Evolutionary conservation across 2,329 filamentous ascomycete species (phyloP).

Genomic region (Microascus cirrosus): DNA sequence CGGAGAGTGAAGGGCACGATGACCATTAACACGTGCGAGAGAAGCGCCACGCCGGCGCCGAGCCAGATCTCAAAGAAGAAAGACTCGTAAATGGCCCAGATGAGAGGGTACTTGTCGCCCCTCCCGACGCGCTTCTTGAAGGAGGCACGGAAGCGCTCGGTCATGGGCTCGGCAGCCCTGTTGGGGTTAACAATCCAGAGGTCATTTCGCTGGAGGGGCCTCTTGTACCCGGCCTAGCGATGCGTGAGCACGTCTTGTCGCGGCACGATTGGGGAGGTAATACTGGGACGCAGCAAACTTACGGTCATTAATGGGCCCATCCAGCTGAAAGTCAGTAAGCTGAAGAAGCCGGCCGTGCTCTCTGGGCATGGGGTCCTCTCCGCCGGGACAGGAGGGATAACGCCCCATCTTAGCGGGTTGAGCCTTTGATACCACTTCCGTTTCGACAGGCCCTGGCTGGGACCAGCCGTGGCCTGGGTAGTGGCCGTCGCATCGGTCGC

Average conservation of each 20-base stretch:
- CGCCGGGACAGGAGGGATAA: constrained; percentile 42
- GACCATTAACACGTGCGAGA: constrained; percentile 65
- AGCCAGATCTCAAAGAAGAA: constrained; percentile 78
- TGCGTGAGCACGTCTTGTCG: background rate
- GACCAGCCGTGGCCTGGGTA: constrained; percentile 25
- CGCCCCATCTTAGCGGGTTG: constrained; percentile 52
- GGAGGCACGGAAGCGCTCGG: constrained; percentile 51
- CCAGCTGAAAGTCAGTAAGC: constrained; percentile 75
- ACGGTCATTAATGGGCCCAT: constrained; percentile 78
- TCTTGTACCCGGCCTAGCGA: constrained; percentile 57
- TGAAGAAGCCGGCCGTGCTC: constrained; percentile 62
- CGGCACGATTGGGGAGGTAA: background rate
- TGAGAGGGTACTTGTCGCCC: constrained; percentile 61
- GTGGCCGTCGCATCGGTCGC: constrained; percentile 41
- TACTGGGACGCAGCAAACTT: constrained; percentile 18
- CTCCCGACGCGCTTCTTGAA: constrained; percentile 58
- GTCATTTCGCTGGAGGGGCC: constrained; percentile 72
- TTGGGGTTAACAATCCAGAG: constrained; percentile 83
- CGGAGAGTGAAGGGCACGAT: constrained; percentile 76
- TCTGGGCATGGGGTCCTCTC: constrained; percentile 51
- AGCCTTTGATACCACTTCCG: constrained; percentile 53
- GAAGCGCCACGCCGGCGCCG: constrained; percentile 66
- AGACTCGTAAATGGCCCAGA: constrained; percentile 77
- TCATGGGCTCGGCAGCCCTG: constrained; percentile 59
- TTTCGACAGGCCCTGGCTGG: constrained; percentile 17